Evolutionary conservation across 106 monocot species (phyloP), one percentile per base, ranked within the genome.

Genomic region (Apostasia ramifera): DNA sequence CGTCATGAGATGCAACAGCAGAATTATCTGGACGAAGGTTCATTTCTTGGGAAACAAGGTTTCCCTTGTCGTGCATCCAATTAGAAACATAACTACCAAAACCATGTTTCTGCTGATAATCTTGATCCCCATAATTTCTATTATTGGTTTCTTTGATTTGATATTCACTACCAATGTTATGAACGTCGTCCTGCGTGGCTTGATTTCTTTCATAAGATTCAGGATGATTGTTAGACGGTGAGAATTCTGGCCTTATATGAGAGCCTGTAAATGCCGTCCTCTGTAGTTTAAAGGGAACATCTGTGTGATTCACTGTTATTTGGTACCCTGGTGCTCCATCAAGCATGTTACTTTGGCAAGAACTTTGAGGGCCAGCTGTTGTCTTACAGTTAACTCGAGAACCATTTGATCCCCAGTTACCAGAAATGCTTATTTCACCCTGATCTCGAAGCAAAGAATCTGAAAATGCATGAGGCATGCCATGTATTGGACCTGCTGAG

Each of bases 391-490:
- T 63, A 40, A 77, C 57, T 51, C 45, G 48, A 37, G 77, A 15
- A 11, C 5, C 8, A 10, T 44, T 40, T 43, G 41, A 40, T 72
- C 79, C 74, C 39, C 54, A 48, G 39, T 67, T 47, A 65, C 48
- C 43, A 12, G 64, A 59, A 59, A 66, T 63, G 61, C 55, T 47
- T 40, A 41, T 74, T 14, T 57, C 72, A 56, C 42, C 38, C 8
- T 70, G 47, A 2, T 80, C 81, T 69, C 77, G 83, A 70, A 91
- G 64, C 61, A 81, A 26, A 57, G 91, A 59, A 70, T 95, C 88
- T 71, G 91, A 89, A 68, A 77, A 82, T 44, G 81, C 88, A 84
- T 88, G 88, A 63, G 81, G 75, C 57, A 91, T 70, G 13, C 67
- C 75, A 70, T 70, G 80, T 46, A 49, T 37, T 56, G 70, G 78